These are phyloP conservation scores for Posidonia australis DNA, from an alignment of 106 monocot species.

Conservation along the genomic window DNA sequence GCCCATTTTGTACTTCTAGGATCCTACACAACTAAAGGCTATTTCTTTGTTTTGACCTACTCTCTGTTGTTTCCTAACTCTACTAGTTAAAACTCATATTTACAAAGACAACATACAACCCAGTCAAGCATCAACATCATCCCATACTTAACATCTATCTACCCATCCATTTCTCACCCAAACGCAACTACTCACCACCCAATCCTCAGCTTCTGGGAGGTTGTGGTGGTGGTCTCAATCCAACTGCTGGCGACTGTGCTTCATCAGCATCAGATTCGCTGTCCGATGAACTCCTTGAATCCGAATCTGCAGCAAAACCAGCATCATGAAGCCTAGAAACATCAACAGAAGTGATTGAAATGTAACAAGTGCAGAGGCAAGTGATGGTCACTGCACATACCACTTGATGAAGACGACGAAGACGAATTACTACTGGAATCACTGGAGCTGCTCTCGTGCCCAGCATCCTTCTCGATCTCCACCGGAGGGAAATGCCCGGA, in stretches of 20 bases:
- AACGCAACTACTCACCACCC: background rate
- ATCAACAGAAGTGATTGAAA: background rate
- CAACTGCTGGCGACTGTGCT: conserved; percentile 20
- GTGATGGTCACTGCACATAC: background rate
- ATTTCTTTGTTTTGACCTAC: background rate
- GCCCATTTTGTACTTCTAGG: background rate
- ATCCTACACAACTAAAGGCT: background rate
- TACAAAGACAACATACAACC: conserved; percentile 1
- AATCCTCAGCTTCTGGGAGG: conserved; percentile 3
- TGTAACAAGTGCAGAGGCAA: background rate
- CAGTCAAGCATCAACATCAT: background rate
- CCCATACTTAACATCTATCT: background rate
- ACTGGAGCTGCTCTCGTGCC: conserved; percentile 36
- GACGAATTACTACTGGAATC: conserved; percentile 49
- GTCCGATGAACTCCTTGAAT: conserved; percentile 50
- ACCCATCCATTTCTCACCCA: background rate
- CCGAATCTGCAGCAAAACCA: conserved; percentile 33
- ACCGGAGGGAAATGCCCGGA: conserved; percentile 50
- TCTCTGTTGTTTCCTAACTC: conserved; percentile 4
- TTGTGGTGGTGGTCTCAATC: conserved; percentile 2
- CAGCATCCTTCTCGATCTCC: conserved; percentile 68
- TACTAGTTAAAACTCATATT: conserved; percentile 2
- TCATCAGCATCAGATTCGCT: conserved; percentile 44
- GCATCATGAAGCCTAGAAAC: background rate
- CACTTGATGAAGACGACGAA: conserved; percentile 26